Conservation (phyloP, 805 yeast species). For the Jamesozyma lodderae region DNA sequence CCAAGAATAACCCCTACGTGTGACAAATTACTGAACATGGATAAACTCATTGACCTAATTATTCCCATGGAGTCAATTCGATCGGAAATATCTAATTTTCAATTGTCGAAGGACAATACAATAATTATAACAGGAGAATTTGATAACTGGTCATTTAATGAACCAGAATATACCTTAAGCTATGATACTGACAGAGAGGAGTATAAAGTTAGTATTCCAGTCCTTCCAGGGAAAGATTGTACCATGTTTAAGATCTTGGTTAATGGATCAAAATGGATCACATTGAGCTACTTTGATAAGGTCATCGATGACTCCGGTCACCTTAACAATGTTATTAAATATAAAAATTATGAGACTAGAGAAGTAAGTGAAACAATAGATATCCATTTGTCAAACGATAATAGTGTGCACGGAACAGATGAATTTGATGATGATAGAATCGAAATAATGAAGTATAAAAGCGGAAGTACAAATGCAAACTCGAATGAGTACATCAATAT, state of each 20-base stretch:
- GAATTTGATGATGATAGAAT: not conserved
- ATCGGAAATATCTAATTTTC: not conserved
- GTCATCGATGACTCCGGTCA: slow-evolving; percentile 17
- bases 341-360: slow-evolving; percentile 7
- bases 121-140: slow-evolving; percentile 25
- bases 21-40: no score
- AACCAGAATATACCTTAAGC: slow-evolving; percentile 8
- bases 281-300: slow-evolving; percentile 20
- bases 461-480: not conserved
- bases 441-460: not conserved
- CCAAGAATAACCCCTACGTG: no score
- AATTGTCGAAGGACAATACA: not conserved
- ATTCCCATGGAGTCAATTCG: not conserved
- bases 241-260: slow-evolving; percentile 19
- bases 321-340: slow-evolving; percentile 18
- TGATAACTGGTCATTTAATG: slow-evolving; percentile 22
- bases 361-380: no score
- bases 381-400: no score
- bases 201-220: slow-evolving; percentile 15
- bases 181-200: slow-evolving; percentile 10
- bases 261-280: slow-evolving; percentile 21
- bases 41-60: not conserved
- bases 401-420: not conserved
- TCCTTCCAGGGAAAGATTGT: slow-evolving; percentile 7
- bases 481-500: slow-evolving; percentile 21